Base-by-base conservation (phyloP, 2,329 filamentous ascomycete species). In the Colletotrichum melonis region DNA sequence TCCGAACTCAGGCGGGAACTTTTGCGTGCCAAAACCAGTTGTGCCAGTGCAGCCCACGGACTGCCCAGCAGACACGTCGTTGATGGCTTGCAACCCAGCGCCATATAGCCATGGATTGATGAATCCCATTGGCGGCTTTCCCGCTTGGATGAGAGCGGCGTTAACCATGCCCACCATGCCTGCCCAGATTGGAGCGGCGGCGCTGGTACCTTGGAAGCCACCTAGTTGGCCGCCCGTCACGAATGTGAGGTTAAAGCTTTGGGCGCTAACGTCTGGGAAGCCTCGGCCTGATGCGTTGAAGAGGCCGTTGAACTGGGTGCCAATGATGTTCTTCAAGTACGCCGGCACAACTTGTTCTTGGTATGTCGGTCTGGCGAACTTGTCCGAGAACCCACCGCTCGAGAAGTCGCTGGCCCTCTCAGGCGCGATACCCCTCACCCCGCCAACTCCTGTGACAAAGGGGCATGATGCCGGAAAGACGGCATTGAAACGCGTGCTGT, bases 111-210 rank as follows among this genome's bases (percentile, higher is more conserved):
- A 90, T 1, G 90, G 89, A 78, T 92, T 92, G n/a, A 92, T 79
- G 76, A 91, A 92, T 0, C 90, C 90, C 76, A 92, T 80, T 0
- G 83, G 77, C 2, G 86, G 79, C 78, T 87, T 86, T 1, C 89
- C 88, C 19, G 84, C 82, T 16, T 86, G 82, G 58, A 92, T 80
- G 35, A 91, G 85, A 24, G 88, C 87, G 70, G 91, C 89, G 78
- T 94, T 94, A 60, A 94, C 80, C 52, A 92, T 85, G 1, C 89
- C 86, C 59, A 94, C 83, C 74, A 94, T 86, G 22, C 87, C 87
- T 0, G 92, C 91, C 67, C 92, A 88, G 0, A 90, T 84, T 0
- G 93, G 92, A 1, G 90, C 84, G 2, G 92, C 88, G 1, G 92
- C 91, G 67, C 85, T 87, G 5, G 69, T 72, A 1, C 69, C 69